phyloP scores from a whole-genome alignment of 306 rosid species.

The Prosopis cineraria region DNA sequence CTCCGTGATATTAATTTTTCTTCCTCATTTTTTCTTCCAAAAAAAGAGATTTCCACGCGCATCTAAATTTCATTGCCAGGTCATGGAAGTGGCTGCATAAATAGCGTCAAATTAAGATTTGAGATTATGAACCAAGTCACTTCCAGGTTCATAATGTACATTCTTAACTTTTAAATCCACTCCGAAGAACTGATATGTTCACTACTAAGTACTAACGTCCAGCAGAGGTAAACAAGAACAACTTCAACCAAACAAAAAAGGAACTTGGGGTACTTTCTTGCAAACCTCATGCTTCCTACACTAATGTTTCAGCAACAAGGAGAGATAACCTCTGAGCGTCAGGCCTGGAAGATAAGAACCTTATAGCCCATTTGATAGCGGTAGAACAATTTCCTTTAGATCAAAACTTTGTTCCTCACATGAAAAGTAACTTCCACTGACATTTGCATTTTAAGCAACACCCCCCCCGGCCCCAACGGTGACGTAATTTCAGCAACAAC shows the following conservation, averaged over 20 bases:
- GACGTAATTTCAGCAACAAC: conserved; percentile 9
- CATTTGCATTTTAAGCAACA: not conserved
- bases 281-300: conserved; percentile 14
- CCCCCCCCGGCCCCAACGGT: not conserved
- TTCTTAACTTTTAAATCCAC: not conserved
- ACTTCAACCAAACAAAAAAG: conserved; percentile 15
- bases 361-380: conserved; percentile 8
- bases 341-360: conserved; percentile 10
- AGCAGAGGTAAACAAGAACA: not conserved
- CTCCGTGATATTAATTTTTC: conserved; percentile 16
- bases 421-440: not conserved
- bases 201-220: conserved; percentile 15
- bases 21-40: conserved; percentile 7
- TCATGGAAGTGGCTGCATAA: conserved; percentile 4
- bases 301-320: conserved; percentile 25
- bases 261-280: not conserved
- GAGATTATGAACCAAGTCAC: not conserved
- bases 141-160: not conserved
- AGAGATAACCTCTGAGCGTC: conserved; percentile 3
- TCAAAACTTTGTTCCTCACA: not conserved
- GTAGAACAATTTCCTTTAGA: conserved; percentile 1
- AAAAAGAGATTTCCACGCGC: not conserved
- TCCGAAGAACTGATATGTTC: not conserved
- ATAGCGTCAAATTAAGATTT: not conserved
- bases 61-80: not conserved